These are phyloP conservation scores for Arthromyces matolae DNA, from an alignment of 768 basidiomycete species.

Conservation along the genomic window DNA sequence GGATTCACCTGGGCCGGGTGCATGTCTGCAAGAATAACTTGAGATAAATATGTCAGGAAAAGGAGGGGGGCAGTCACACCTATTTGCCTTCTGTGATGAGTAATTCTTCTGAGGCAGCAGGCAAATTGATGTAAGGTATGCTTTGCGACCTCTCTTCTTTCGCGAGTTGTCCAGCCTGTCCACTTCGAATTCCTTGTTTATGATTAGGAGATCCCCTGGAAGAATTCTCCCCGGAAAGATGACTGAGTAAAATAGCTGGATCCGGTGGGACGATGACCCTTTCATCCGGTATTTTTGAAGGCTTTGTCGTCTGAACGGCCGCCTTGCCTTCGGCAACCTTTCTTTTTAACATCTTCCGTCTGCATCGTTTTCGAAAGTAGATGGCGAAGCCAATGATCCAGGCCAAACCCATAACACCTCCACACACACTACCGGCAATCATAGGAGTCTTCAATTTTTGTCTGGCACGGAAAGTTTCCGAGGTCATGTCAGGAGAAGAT, in stretches of 20 bases:
- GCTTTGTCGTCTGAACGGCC: constrained; percentile 36
- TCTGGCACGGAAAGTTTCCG: constrained; percentile 24
- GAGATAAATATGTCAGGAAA: too few relatives aligned
- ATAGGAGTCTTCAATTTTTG: constrained; percentile 56
- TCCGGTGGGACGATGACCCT: constrained; percentile 60
- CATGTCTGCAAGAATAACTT: too few relatives aligned
- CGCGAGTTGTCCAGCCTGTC: constrained; percentile 3
- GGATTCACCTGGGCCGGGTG: too few relatives aligned
- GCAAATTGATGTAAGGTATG: constrained; percentile 6
- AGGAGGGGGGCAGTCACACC: background rate
- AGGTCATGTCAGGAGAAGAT: background rate
- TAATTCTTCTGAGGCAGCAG: constrained; percentile 19
- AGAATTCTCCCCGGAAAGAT: constrained; percentile 36
- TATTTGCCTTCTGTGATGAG: constrained; percentile 13
- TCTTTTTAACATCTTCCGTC: constrained; percentile 43
- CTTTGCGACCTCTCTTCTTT: background rate
- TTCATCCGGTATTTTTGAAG: constrained; percentile 35
- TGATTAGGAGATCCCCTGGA: constrained; percentile 14
- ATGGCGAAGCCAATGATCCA: constrained; percentile 56
- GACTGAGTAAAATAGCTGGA: constrained; percentile 59
- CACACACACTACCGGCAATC: constrained; percentile 57
- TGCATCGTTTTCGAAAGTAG: constrained; percentile 53
- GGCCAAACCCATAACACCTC: constrained; percentile 44
- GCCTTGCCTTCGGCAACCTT: constrained; percentile 41
- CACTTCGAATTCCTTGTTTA: constrained; percentile 5